Evolutionary conservation across 2,329 filamentous ascomycete genomes (phyloP).

Genomic region (Sphaceloma murrayae): DNA sequence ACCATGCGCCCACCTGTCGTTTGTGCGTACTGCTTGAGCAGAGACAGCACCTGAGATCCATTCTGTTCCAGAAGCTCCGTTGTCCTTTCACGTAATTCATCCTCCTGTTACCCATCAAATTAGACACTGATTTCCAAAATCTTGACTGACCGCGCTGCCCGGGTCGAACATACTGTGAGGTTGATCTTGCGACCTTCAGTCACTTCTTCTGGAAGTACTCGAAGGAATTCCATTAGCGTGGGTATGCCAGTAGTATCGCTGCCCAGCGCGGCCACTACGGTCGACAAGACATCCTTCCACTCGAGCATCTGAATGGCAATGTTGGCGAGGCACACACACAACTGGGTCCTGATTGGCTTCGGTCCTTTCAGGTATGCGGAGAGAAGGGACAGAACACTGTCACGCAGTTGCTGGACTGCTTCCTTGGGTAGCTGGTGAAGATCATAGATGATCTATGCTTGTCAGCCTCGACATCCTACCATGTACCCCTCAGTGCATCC

Average conservation of each 20-base stretch:
- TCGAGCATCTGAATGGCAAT: slow-evolving; percentile 91
- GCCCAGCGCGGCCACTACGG: slow-evolving; percentile 69
- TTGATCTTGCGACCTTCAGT: slow-evolving; percentile 99
- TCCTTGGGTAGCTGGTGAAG: slow-evolving; percentile 73
- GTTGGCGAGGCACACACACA: slow-evolving; percentile 90
- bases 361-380: slow-evolving; percentile 73
- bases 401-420: slow-evolving; percentile 66
- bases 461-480: slow-evolving; percentile 21
- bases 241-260: slow-evolving; percentile 68
- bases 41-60: slow-evolving; percentile 71
- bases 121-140: slow-evolving; percentile 32
- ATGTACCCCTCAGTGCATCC: slow-evolving; percentile 19
- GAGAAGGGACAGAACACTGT: slow-evolving; percentile 72
- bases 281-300: slow-evolving; percentile 86
- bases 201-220: slow-evolving; percentile 95
- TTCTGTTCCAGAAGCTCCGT: slow-evolving; percentile 86
- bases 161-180: slow-evolving; percentile 82
- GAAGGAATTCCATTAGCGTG: slow-evolving; percentile 89
- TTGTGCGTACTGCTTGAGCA: slow-evolving; percentile 83
- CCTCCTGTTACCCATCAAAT: slow-evolving; percentile 59
- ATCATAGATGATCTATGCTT: slow-evolving; percentile 81
- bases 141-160: neutral
- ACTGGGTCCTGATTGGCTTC: slow-evolving; percentile 68
- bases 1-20: slow-evolving; percentile 65
- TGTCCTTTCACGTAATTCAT: slow-evolving; percentile 79